phyloP scores from a whole-genome alignment of 1,139 yeast species.

The Sugiyamaella grinbergsii region DNA sequence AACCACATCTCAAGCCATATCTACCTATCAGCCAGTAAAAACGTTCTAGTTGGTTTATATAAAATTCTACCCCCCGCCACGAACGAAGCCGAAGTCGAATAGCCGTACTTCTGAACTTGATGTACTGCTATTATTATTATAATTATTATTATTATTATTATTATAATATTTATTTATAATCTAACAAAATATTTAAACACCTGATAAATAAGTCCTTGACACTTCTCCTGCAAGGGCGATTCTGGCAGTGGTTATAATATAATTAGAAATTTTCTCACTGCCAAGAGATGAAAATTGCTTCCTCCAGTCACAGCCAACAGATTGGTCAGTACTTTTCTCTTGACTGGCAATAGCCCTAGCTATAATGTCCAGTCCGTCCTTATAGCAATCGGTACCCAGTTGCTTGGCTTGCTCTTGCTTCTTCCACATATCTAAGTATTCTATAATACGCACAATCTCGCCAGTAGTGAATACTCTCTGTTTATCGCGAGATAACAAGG shows the following conservation, averaged over 20 bases:
- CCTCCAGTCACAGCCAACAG: conserved; percentile 25
- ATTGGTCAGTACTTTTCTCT: neutral
- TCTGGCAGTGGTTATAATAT: conserved; percentile 27
- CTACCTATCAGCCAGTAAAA: conserved; percentile 23
- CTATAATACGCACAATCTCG: conserved; percentile 52
- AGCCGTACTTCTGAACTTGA: neutral
- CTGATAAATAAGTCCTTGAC: conserved; percentile 33
- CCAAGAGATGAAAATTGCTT: neutral
- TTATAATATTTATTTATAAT: conserved; percentile 9
- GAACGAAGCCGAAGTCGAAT: neutral
- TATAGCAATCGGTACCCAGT: neutral
- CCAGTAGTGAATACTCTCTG: conserved; percentile 34
- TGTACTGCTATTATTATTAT: neutral
- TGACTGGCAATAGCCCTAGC: conserved; percentile 12
- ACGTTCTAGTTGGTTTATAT: conserved; percentile 30
- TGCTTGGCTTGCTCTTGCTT: conserved; percentile 15
- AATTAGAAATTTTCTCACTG: neutral
- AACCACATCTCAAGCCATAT: conserved; percentile 22
- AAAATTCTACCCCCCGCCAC: conserved; percentile 3
- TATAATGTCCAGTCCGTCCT: conserved; percentile 18
- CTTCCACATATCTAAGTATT: conserved; percentile 54
- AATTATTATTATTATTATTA: neutral
- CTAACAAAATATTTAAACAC: conserved; percentile 24
- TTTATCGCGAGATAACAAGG: conserved; percentile 27
- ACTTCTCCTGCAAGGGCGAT: conserved; percentile 31